phyloP scores from a whole-genome alignment of 106 monocot genomes.

The Acorus gramineus region DNA sequence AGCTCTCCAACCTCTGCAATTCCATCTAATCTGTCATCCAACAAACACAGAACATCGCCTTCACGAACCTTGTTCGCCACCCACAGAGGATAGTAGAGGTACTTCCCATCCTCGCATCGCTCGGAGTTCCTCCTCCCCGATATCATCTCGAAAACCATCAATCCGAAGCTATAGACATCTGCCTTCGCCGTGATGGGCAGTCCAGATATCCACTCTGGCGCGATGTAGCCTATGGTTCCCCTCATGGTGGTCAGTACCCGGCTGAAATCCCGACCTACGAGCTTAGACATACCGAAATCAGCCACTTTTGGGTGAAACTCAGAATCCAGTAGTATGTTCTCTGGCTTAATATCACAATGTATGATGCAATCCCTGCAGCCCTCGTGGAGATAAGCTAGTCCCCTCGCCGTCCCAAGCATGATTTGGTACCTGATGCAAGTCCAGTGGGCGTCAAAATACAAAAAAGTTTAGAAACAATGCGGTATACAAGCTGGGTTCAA shows the following conservation, averaged over 20 bases:
- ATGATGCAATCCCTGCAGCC: constrained; percentile 32
- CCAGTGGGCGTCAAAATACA: no score
- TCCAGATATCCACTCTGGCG: constrained; percentile 60
- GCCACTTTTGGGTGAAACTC: constrained; percentile 34
- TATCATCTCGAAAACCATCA: constrained; percentile 53
- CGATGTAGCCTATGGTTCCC: constrained; percentile 51
- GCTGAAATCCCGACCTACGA: constrained; percentile 46
- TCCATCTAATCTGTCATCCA: not conserved
- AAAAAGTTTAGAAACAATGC: no score
- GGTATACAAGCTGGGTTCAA: no score
- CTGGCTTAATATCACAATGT: constrained; percentile 36
- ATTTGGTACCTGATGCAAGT: constrained; percentile 15
- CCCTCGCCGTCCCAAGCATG: constrained; percentile 18
- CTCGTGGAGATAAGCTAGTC: constrained; percentile 31
- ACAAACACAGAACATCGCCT: not conserved
- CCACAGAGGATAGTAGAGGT: not conserved
- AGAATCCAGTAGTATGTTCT: constrained; percentile 44
- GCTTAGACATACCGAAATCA: constrained; percentile 63
- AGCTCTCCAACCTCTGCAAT: not conserved
- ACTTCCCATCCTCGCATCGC: constrained; percentile 1
- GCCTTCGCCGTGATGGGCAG: constrained; percentile 35
- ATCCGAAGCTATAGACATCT: constrained; percentile 55
- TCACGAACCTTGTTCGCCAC: not conserved
- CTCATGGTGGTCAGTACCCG: constrained; percentile 48
- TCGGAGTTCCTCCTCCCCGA: constrained; percentile 35